phyloP scores from a whole-genome alignment of 176 grass and related monocot genomes.

The Aegilops sharonensis region DNA sequence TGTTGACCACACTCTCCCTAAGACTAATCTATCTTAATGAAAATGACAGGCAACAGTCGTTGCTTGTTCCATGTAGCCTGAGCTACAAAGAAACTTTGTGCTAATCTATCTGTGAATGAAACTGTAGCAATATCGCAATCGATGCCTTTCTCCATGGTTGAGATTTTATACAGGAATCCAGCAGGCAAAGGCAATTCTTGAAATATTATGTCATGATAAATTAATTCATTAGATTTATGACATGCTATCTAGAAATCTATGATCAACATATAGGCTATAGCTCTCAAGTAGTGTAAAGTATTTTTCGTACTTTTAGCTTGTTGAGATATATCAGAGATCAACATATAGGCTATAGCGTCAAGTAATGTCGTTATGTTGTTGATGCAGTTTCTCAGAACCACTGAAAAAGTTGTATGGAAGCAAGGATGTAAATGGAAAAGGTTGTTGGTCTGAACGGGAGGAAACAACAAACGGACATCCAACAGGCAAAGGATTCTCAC shows the following conservation, averaged over 20 bases:
- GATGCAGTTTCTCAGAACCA: slow-evolving; percentile 66
- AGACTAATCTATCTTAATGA: not conserved
- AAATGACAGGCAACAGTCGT: no score
- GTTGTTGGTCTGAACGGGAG: not conserved
- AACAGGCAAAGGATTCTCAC: slow-evolving; percentile 11
- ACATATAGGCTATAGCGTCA: not conserved
- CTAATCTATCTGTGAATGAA: not conserved
- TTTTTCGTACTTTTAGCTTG: not conserved
- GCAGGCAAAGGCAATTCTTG: not conserved
- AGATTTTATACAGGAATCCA: not conserved
- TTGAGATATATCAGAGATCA: not conserved
- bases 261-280: not conserved
- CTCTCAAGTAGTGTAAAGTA: not conserved
- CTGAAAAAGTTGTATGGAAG: slow-evolving; percentile 61
- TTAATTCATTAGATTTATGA: slow-evolving; percentile 16
- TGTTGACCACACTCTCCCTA: not conserved
- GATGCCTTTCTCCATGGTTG: not conserved
- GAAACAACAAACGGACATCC: slow-evolving; percentile 22
- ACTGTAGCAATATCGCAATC: not conserved
- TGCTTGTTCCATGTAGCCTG: no score
- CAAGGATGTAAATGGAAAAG: slow-evolving; percentile 50
- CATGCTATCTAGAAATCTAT: not conserved
- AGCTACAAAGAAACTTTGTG: no score
- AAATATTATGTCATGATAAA: not conserved
- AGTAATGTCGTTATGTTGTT: slow-evolving; percentile 36